Percentiles rank a stretch among this genome's conserved stretches.
Conservation (phyloP, 805 yeast genomes). For the Torulaspora gathmanii region DNA sequence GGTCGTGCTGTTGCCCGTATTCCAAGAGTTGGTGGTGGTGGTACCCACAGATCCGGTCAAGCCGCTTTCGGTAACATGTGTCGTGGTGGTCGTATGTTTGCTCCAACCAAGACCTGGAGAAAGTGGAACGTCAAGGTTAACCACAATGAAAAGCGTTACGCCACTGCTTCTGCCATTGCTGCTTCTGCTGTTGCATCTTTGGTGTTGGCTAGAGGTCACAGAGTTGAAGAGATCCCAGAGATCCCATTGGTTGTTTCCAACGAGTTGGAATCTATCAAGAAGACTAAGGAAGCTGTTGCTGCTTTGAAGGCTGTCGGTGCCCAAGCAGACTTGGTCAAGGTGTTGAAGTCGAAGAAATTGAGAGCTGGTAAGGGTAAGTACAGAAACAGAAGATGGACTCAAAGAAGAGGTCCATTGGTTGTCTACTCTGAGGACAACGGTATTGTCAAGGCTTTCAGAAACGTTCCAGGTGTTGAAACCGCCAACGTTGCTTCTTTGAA, state of each 20-base stretch:
- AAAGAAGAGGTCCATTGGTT: constrained; percentile 99
- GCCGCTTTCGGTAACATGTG: constrained; percentile 99
- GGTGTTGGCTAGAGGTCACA: constrained; percentile 99
- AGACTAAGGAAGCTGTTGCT: constrained; percentile 99
- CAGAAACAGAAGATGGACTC: constrained; percentile 99
- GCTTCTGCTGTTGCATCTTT: constrained; percentile 98
- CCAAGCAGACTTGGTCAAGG: constrained; percentile 96
- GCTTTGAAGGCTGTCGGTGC: constrained; percentile 98
- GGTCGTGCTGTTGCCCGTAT: constrained; percentile 99
- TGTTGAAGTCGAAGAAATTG: constrained; percentile 95
- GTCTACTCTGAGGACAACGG: constrained; percentile 98
- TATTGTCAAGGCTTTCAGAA: constrained; percentile 97
- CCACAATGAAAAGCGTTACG: constrained; percentile 99
- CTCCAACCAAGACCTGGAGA: constrained; percentile 99
- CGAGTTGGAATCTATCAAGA: constrained; percentile 86
- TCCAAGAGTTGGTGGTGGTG: constrained; percentile 99
- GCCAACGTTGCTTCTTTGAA: constrained; percentile 87
- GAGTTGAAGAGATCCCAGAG: constrained; percentile 96
- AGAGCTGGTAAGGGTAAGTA: constrained; percentile 99
- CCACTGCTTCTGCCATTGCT: constrained; percentile 99
- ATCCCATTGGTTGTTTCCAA: constrained; percentile 95
- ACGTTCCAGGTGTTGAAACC: constrained; percentile 99
- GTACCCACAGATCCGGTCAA: constrained; percentile 99
- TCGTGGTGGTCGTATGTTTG: constrained; percentile 99
- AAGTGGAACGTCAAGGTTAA: constrained; percentile 99